These are phyloP conservation scores for Lasiosphaeriaceae sp. DNA, from an alignment of 495 filamentous ascomycete genomes.

Conservation along the genomic window DNA sequence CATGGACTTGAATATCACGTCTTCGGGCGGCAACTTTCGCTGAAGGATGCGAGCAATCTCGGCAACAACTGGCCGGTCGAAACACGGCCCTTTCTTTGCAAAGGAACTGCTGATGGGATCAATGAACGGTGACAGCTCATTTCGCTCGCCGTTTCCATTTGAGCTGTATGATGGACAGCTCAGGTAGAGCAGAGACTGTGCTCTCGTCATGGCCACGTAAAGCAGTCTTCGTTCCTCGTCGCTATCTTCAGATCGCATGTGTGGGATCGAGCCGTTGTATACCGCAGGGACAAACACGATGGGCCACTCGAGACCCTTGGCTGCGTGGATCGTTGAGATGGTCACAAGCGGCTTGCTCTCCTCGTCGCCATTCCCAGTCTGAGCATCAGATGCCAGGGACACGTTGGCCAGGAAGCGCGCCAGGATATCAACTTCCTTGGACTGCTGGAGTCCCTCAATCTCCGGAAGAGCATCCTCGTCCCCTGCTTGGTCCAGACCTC, in stretches of 20 bases:
- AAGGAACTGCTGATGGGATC: constrained; percentile 30
- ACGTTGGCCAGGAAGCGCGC: constrained; percentile 87
- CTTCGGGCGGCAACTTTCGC: constrained; percentile 36
- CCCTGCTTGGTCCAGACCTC: constrained; percentile 38
- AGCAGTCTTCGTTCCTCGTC: constrained; percentile 88
- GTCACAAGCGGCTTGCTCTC: constrained; percentile 66
- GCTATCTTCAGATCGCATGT: constrained; percentile 83
- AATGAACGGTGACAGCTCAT: constrained; percentile 40
- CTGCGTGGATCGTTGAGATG: constrained; percentile 94
- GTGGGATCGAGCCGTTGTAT: constrained; percentile 90
- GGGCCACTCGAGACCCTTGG: constrained; percentile 97
- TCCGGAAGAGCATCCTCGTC: constrained; percentile 66
- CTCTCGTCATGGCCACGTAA: constrained; percentile 98
- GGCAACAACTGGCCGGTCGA: constrained; percentile 38
- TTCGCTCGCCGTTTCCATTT: constrained; percentile 26
- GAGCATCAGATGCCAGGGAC: constrained; percentile 74
- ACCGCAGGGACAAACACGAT: constrained; percentile 91
- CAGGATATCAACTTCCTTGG: constrained; percentile 63
- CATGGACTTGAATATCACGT: constrained; percentile 36
- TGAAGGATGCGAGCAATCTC: constrained; percentile 39
- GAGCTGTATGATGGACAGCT: constrained; percentile 61
- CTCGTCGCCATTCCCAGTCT: constrained; percentile 55
- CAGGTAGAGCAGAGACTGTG: constrained; percentile 85
- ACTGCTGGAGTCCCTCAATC: constrained; percentile 72
- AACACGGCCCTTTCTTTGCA: constrained; percentile 39